Percentiles rank a stretch among this genome's conserved stretches.
Evolutionary conservation across 257 asterid genomes (phyloP).

Genomic region (Petunia secreta): DNA sequence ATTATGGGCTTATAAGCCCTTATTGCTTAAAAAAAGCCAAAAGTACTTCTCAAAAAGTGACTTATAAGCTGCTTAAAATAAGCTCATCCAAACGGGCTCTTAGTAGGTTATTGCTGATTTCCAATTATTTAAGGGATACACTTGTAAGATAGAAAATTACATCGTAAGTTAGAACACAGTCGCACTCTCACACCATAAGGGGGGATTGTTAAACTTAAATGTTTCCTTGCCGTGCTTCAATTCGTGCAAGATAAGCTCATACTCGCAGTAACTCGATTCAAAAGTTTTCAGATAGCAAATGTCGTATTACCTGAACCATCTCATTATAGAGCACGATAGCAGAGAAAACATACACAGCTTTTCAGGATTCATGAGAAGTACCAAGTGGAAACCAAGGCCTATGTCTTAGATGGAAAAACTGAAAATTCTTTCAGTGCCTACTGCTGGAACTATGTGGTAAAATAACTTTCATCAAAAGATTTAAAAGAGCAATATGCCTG

Average conservation of each 20-base stretch:
- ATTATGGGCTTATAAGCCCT: no score
- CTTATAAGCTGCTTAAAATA: no score
- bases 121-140: not conserved
- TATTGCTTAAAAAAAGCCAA: no score
- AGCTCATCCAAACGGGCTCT: no score
- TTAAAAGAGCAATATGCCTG: slow-evolving; percentile 3
- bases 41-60: no score
- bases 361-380: slow-evolving; percentile 2
- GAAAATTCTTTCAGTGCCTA: not conserved
- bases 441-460: not conserved
- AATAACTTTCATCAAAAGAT: not conserved
- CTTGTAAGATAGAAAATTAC: not conserved
- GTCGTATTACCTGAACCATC: not conserved
- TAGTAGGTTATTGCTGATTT: not conserved
- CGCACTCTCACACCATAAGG: not conserved
- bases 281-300: not conserved
- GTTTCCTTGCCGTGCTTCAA: not conserved
- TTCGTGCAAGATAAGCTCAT: slow-evolving; percentile 4
- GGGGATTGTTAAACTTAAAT: not conserved
- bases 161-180: not conserved
- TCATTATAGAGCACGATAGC: not conserved
- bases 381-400: slow-evolving; percentile 7
- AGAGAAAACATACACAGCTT: slow-evolving; percentile 7
- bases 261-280: not conserved
- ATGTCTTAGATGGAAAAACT: not conserved